Conservation (phyloP, 495 filamentous ascomycete genomes). For the Penicillium flavigenum region DNA sequence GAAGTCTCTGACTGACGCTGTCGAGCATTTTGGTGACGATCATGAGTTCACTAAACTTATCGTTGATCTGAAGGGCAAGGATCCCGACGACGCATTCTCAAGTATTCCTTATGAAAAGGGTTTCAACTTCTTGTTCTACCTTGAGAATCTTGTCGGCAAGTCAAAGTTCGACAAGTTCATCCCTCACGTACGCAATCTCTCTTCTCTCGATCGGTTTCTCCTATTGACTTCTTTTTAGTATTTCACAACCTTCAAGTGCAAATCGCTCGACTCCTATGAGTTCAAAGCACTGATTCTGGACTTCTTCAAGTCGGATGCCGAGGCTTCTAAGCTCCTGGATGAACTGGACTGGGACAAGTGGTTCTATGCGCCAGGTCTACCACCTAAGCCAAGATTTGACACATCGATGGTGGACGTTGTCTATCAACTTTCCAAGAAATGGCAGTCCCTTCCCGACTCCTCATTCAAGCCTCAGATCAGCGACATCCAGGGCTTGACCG, state of each 20-base stretch:
- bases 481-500: conserved; percentile 71
- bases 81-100: conserved; percentile 94
- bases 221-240: conserved; percentile 51
- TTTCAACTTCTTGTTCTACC: conserved; percentile 75
- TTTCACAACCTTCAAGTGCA: conserved; percentile 75
- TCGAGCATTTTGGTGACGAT: conserved; percentile 71
- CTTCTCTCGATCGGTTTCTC: background rate
- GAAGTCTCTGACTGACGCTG: conserved; percentile 67
- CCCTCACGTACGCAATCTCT: conserved; percentile 57
- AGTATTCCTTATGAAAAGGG: conserved; percentile 75
- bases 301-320: conserved; percentile 72
- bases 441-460: conserved; percentile 53
- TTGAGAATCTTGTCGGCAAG: conserved; percentile 83
- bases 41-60: conserved; percentile 93
- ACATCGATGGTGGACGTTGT: conserved; percentile 84
- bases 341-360: conserved; percentile 83
- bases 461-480: conserved; percentile 63
- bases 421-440: conserved; percentile 76
- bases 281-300: conserved; percentile 84
- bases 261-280: conserved; percentile 86
- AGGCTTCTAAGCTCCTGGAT: conserved; percentile 63
- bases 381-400: conserved; percentile 87
- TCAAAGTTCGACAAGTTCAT: conserved; percentile 90
- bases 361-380: conserved; percentile 82
- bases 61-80: conserved; percentile 79